Percentiles rank a stretch among this genome's conserved stretches.
Evolutionary conservation across 257 asterid genomes (phyloP).

Genomic region (Nicotiana tabacum): DNA sequence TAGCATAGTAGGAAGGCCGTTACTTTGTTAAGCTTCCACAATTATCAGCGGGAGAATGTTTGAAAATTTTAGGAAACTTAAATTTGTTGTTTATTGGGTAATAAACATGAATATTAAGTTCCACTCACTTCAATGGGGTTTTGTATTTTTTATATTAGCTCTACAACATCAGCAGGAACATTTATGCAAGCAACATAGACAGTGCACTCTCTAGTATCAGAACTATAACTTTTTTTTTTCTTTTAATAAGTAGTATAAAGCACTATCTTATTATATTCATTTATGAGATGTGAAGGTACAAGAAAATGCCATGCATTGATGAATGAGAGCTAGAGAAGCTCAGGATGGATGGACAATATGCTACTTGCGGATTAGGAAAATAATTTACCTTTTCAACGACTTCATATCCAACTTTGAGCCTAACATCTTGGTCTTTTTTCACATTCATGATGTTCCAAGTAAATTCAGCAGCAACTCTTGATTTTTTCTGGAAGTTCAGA

Average conservation of each 20-base stretch:
- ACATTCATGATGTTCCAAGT: slow-evolving; percentile 55
- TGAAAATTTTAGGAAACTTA: background rate
- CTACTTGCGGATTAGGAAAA: slow-evolving; percentile 2
- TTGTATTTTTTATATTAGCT: background rate
- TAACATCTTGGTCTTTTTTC: slow-evolving; percentile 70
- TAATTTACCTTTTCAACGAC: slow-evolving; percentile 55
- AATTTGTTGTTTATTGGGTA: background rate
- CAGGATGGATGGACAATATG: background rate
- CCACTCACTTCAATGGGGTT: background rate
- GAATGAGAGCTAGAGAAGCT: background rate
- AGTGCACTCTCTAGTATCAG: background rate
- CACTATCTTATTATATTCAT: background rate
- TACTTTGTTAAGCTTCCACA: background rate
- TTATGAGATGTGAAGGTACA: background rate
- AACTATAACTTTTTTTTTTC: background rate
- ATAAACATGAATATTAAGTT: background rate
- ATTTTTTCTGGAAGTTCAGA: slow-evolving; percentile 37
- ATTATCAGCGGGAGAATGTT: background rate
- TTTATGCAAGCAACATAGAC: background rate
- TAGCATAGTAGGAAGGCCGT: background rate
- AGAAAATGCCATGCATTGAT: background rate
- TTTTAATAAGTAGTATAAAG: background rate
- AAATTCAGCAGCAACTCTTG: slow-evolving; percentile 73
- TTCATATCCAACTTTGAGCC: slow-evolving; percentile 78
- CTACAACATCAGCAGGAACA: background rate